Base-by-base conservation (phyloP, 257 asterid species). In the Phtheirospermum japonicum region DNA sequence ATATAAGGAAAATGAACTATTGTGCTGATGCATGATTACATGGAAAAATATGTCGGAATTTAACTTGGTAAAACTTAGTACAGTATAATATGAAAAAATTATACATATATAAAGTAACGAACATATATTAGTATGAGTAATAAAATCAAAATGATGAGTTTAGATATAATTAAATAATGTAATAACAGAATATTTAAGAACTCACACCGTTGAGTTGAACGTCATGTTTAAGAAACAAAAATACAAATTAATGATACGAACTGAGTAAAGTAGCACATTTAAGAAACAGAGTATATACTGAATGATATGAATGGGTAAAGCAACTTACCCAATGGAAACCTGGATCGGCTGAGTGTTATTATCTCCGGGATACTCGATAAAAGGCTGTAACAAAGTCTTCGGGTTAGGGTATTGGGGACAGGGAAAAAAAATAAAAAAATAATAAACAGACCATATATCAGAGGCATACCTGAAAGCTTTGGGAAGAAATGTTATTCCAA, bases 401-500 rank as follows among this genome's bases (percentile, higher is more conserved):
- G 12, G 57, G 72, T 70, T 26, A 63, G 69, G 34, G 26, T 30
- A 54, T 4, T 11, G 19, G 14, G 11, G 9, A 20, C 9, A 12
- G 9, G n/a, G 5, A 54, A 30, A 26, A 36, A 36, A 0, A 9
- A 36, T 48, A 37, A 51, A 14, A 19, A 36, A 19, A 57, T 53
- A 48, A 6, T 4, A 51, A 40, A 36, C 32, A 50, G 28, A 37
- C 17, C 9, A 16, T 42, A 2, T 18, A 52, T 2, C 18, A 48
- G 19, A 14, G 66, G 48, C 26, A 30, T 68, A 85, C 96, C 82
- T 88, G 95, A 73, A 81, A 78, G 74, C 77, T 83, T 73, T 88
- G 96, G 64, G 78, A 76, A 40, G 95, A 85, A 61, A 81, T 76
- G 73, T 85, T 81, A 76, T 88, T 83, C 95, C 95, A 88, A 68